These are phyloP conservation scores for Dryadomyces quercus-mongolicae DNA, from an alignment of 2,329 filamentous ascomycete species.

Conservation along the genomic window DNA sequence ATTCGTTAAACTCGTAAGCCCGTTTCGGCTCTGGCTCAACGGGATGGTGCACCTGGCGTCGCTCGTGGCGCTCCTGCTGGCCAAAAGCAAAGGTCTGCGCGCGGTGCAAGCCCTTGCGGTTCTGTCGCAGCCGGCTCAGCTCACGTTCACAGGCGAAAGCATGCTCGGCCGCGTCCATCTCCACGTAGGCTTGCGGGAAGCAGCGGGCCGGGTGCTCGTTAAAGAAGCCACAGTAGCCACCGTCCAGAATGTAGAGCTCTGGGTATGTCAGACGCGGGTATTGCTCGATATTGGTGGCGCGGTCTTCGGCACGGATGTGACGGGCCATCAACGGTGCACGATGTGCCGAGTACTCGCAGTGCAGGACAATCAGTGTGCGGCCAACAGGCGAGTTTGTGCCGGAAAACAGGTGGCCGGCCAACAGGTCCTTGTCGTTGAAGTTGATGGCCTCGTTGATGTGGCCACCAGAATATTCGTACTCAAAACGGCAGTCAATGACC, in stretches of 20 bases:
- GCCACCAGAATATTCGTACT: conserved; percentile 96
- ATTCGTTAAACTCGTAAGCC: conserved; percentile 3
- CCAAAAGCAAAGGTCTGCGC: conserved; percentile 96
- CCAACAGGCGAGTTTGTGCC: conserved; percentile 27
- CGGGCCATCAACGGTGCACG: conserved; percentile 94
- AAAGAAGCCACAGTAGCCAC: conserved; percentile 93
- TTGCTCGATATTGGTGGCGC: conserved; percentile 68
- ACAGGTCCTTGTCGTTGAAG: conserved; percentile 88
- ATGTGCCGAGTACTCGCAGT: conserved; percentile 97
- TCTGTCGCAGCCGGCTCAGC: conserved; percentile 82
- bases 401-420: conserved; percentile 69
- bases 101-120: conserved; percentile 68
- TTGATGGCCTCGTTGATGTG: conserved; percentile 92
- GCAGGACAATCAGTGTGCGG: conserved; percentile 76
- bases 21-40: not conserved
- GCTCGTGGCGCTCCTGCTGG: conserved; percentile 28
- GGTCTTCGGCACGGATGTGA: conserved; percentile 80
- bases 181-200: conserved; percentile 90
- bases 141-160: conserved; percentile 88
- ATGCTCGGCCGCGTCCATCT: conserved; percentile 90
- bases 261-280: conserved; percentile 91
- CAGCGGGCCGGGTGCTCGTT: conserved; percentile 65
- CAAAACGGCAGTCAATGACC: conserved; percentile 92
- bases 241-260: conserved; percentile 93
- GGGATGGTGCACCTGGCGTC: not conserved